phyloP scores from a whole-genome alignment of 345 rosid species.

The Cardamine resedifolia region DNA sequence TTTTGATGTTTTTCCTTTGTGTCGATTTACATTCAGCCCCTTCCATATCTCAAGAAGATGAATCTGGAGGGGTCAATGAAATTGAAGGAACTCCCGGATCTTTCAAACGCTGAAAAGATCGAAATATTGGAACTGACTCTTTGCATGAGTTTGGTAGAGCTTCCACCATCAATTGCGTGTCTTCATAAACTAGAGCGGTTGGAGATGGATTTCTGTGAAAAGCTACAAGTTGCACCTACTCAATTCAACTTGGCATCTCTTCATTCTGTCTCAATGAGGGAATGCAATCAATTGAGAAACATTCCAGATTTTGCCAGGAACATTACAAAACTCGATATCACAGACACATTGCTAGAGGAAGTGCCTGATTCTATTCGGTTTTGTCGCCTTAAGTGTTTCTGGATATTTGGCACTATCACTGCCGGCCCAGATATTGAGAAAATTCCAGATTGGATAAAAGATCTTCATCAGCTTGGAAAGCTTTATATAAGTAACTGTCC shows the following conservation, averaged over 20 bases:
- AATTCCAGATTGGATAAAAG: not conserved
- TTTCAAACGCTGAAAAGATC: constrained; percentile 26
- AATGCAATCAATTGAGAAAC: not conserved
- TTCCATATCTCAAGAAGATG: not conserved
- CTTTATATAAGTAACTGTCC: not conserved
- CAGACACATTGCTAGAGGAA: not conserved
- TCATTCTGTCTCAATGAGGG: too few relatives aligned
- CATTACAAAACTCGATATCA: not conserved
- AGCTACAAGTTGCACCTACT: constrained; percentile 3
- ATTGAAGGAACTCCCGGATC: not conserved
- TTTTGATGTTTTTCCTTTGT: too few relatives aligned
- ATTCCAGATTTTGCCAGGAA: constrained; percentile 17
- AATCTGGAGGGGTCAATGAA: not conserved
- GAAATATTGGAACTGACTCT: not conserved
- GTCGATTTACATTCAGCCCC: not conserved
- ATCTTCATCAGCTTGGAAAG: not conserved
- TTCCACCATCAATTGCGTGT: not conserved
- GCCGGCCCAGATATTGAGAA: not conserved
- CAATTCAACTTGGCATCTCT: constrained; percentile 5
- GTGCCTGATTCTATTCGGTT: too few relatives aligned
- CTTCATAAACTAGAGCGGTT: not conserved
- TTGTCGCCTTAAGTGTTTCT: not conserved
- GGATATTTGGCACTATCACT: not conserved
- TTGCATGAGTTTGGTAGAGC: constrained; percentile 13
- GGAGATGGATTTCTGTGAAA: not conserved